phyloP scores from a whole-genome alignment of 2,329 filamentous ascomycete species.

The Nemania sp. region DNA sequence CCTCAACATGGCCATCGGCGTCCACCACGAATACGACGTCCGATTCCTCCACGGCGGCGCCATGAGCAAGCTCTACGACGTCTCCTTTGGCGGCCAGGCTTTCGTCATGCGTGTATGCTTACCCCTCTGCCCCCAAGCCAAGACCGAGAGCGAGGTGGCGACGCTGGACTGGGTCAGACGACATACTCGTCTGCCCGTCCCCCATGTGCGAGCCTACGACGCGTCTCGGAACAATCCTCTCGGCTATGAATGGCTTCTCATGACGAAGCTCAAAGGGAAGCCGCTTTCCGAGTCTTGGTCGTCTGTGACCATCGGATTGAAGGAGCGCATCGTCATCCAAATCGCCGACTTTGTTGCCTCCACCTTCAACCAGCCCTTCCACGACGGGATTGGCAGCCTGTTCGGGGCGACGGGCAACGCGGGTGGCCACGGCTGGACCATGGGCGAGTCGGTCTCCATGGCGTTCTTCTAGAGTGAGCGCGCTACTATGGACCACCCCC shows the following conservation, averaged over 20 bases:
- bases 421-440: constrained; percentile 1
- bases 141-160: constrained; percentile 41
- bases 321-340: constrained; percentile 39
- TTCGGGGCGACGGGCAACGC: constrained; percentile 23
- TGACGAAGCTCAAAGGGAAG: constrained; percentile 35
- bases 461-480: constrained; percentile 40
- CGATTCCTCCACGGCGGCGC: constrained; percentile 30
- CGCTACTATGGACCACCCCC: constrained; percentile 19
- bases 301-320: constrained; percentile 26
- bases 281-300: constrained; percentile 38
- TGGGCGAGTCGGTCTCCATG: constrained; percentile 37
- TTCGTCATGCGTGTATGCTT: constrained; percentile 42
- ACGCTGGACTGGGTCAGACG: constrained; percentile 34
- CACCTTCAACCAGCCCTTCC: constrained; percentile 29
- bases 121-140: constrained; percentile 34
- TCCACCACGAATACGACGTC: constrained; percentile 27
- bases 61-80: constrained; percentile 34
- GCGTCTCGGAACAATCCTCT: constrained; percentile 32
- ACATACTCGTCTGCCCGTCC: constrained; percentile 36
- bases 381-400: constrained; percentile 38
- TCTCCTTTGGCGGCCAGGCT: constrained; percentile 29
- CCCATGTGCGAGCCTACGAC: constrained; percentile 32
- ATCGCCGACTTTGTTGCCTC: constrained; percentile 34
- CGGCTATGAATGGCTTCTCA: constrained; percentile 42
- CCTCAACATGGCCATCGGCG: constrained; percentile 25